Base-by-base conservation (phyloP, 495 filamentous ascomycete species). In the Hyaloscypha finlandica region DNA sequence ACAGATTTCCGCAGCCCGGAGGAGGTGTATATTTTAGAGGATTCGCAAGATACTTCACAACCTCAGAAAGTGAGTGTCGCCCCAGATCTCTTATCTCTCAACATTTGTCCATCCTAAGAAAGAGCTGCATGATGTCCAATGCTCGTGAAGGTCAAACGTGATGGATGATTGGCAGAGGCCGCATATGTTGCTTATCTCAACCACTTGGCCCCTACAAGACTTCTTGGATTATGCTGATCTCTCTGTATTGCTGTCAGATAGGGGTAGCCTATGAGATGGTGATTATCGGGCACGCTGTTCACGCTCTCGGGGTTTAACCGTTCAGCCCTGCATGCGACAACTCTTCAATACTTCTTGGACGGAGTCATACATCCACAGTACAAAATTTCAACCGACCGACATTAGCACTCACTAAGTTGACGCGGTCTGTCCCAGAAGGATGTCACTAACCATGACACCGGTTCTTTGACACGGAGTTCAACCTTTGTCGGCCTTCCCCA, bases 171-270 rank as follows among this genome's bases (percentile, higher is more conserved):
- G 29, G 30, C 12, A 54, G 42, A 14, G 16, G 16, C 42, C 4
- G 16, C 16, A 33, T 29, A n/a, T 29, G 29, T n/a, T 54, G 61
- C 62, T 56, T 64, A 64, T 64, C 62, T 64, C 16, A n/a, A 55
- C 29, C 19, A 22, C 29, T 20, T 54, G 61, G 48, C 35, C 32
- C 31, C n/a, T 8, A 51, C 8, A 56, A 31, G 12, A 32, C n/a
- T 57, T 31, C 42, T 48, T 48, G 42, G 45, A 56, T 12, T 56
- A 32, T 37, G 8, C 29, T 57, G 62, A 39, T 56, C 14, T 16
- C 20, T 63, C n/a, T 6, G 30, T 52, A 31, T 53, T 25, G 16
- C 25, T 52, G 12, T 57, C 32, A 48, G 42, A 48, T 48, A 48
- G 62, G 20, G 19, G 29, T 48, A 29, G 63, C 63, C 54, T 65